These are phyloP conservation scores for Endoconidiophora laricicola DNA, from an alignment of 2,329 filamentous ascomycete species.

Conservation along the genomic window DNA sequence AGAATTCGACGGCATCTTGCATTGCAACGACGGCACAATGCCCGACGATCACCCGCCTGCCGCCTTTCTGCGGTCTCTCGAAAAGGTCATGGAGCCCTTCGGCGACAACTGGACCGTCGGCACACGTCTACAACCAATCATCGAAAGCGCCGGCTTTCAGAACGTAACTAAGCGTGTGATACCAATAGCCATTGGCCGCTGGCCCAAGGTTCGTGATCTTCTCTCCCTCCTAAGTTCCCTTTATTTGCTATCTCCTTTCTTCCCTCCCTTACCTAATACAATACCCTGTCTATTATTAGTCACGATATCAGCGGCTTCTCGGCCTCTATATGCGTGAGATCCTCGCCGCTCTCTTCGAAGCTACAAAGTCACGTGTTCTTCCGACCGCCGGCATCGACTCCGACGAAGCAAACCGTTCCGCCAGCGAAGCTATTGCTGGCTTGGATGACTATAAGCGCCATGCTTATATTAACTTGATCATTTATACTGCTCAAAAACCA, in stretches of 20 bases:
- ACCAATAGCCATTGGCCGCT: slow-evolving; percentile 30
- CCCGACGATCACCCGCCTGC: slow-evolving; percentile 23
- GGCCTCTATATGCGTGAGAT: slow-evolving; percentile 29
- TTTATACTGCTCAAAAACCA: slow-evolving; percentile 28
- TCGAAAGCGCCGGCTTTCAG: slow-evolving; percentile 27
- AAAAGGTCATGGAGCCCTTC: slow-evolving; percentile 20
- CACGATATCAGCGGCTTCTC: slow-evolving; percentile 20
- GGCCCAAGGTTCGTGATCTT: slow-evolving; percentile 24
- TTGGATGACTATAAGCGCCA: slow-evolving; percentile 23
- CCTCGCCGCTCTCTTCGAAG: slow-evolving; percentile 24
- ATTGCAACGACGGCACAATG: slow-evolving; percentile 30
- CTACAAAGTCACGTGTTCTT: slow-evolving; percentile 26
- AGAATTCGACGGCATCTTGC: slow-evolving; percentile 26
- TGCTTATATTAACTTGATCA: slow-evolving; percentile 27
- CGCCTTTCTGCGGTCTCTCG: slow-evolving; percentile 20
- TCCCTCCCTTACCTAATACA: background rate
- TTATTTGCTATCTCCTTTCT: background rate
- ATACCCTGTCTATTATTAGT: background rate
- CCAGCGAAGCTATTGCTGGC: slow-evolving; percentile 21
- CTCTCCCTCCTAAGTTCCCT: background rate
- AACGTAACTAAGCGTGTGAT: slow-evolving; percentile 22
- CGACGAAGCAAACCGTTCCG: slow-evolving; percentile 13
- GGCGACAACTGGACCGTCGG: slow-evolving; percentile 24
- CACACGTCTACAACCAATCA: slow-evolving; percentile 20
- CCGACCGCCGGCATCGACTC: slow-evolving; percentile 22